Conservation (phyloP, 352 stramenopile genomes). For the Phytophthora citrophthora region DNA sequence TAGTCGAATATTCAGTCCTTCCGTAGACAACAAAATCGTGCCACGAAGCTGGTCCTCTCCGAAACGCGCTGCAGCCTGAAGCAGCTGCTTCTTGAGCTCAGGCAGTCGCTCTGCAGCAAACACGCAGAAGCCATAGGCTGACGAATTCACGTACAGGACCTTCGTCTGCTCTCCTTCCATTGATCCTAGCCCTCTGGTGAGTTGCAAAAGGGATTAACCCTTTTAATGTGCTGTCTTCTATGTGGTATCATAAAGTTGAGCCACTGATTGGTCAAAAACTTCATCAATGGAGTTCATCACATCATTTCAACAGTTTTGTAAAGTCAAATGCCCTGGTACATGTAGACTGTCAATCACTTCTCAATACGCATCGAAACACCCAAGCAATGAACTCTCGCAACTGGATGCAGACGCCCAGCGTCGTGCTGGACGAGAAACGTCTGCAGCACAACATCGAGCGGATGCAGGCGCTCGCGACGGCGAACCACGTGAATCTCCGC, state of each 20-base stretch:
- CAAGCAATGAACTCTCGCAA: slow-evolving; percentile 10
- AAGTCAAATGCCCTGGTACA: too few relatives aligned
- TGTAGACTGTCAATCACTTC: neutral
- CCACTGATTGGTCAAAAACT: too few relatives aligned
- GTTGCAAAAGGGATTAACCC: too few relatives aligned
- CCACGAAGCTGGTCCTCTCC: slow-evolving; percentile 50
- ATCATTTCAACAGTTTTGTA: too few relatives aligned
- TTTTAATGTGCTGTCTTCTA: too few relatives aligned
- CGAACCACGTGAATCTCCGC: slow-evolving; percentile 58
- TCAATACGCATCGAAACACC: neutral
- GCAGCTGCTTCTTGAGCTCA: slow-evolving; percentile 43
- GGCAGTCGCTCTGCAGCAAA: slow-evolving; percentile 45
- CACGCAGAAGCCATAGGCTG: slow-evolving; percentile 78
- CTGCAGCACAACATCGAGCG: slow-evolving; percentile 65
- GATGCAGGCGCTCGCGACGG: slow-evolving; percentile 66
- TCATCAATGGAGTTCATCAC: too few relatives aligned
- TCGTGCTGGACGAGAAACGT: slow-evolving; percentile 64
- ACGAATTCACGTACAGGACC: slow-evolving; percentile 59
- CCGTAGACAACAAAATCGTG: slow-evolving; percentile 68
- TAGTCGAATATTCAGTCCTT: slow-evolving; percentile 76
- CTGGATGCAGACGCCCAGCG: slow-evolving; percentile 64
- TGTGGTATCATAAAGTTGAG: too few relatives aligned
- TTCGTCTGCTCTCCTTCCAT: slow-evolving; percentile 1
- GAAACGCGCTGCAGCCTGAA: slow-evolving; percentile 32
- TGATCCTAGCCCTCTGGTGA: too few relatives aligned